Percentiles rank a stretch among this genome's conserved stretches.
phyloP scores from a whole-genome alignment of 2,329 filamentous ascomycete genomes.

The Plenodomus biglobosus region DNA sequence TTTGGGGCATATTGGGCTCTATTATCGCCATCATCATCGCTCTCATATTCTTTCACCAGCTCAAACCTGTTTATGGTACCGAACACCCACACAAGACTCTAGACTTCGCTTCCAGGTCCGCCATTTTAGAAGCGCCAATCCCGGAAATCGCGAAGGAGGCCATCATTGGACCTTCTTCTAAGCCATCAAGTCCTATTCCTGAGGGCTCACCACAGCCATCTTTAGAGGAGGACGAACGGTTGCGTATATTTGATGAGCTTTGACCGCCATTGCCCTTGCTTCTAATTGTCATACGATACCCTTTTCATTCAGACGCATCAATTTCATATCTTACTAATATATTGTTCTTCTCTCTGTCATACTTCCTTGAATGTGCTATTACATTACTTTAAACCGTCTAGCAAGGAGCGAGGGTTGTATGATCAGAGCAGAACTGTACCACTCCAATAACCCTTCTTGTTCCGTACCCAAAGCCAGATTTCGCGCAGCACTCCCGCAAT shows the following conservation, averaged over 20 bases:
- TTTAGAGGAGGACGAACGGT: constrained; percentile 15
- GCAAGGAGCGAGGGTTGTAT: neutral
- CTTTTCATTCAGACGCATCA: neutral
- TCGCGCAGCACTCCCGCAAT: no score
- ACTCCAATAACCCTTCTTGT: no score
- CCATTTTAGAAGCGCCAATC: constrained; percentile 33
- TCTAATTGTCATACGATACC: constrained; percentile 17
- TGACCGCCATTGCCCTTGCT: constrained; percentile 3
- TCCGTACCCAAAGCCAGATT: no score
- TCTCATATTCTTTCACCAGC: constrained; percentile 45
- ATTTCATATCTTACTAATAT: no score
- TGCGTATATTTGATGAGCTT: constrained; percentile 30
- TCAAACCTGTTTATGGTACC: constrained; percentile 20
- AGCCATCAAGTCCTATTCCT: constrained; percentile 5
- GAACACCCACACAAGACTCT: constrained; percentile 10
- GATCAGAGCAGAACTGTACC: no score
- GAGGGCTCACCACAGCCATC: constrained; percentile 4
- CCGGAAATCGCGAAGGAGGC: constrained; percentile 40
- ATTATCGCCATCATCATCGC: constrained; percentile 51
- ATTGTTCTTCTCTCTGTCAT: no score
- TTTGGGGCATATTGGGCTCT: constrained; percentile 61
- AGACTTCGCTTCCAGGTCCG: constrained; percentile 21
- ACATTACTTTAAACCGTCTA: no score
- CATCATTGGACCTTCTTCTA: constrained; percentile 21
- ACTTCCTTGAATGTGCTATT: no score